Percentiles rank a stretch among this genome's conserved stretches.
Conservation (phyloP, 768 basidiomycete species). For the Phaeotremella fagi region DNA sequence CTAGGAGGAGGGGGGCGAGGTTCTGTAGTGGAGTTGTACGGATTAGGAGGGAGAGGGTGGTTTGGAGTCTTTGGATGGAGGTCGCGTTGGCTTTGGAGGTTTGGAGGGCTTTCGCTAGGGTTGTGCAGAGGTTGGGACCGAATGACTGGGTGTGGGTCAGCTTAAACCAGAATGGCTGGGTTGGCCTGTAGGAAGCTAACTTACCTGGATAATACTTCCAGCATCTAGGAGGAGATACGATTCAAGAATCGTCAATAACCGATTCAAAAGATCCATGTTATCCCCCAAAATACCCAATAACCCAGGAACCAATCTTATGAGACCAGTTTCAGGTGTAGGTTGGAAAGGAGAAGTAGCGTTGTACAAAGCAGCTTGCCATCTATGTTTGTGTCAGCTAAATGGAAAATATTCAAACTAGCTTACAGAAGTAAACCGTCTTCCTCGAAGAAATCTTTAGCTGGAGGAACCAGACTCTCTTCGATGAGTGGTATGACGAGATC, state of each 20-base stretch:
- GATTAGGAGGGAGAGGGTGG: slow-evolving; percentile 31
- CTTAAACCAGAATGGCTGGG: background rate
- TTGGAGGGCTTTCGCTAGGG: slow-evolving; percentile 20
- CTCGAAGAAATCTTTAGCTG: slow-evolving; percentile 47
- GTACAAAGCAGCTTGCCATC: slow-evolving; percentile 43
- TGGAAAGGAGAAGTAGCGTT: slow-evolving; percentile 38
- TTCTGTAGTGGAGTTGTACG: slow-evolving; percentile 20
- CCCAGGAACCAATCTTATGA: slow-evolving; percentile 39
- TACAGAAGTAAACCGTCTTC: slow-evolving; percentile 44
- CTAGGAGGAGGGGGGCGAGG: slow-evolving; percentile 32
- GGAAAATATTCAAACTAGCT: slow-evolving; percentile 3
- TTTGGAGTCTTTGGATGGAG: slow-evolving; percentile 23
- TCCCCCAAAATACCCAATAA: slow-evolving; percentile 33
- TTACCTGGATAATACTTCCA: slow-evolving; percentile 27
- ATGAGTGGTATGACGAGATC: slow-evolving; percentile 46
- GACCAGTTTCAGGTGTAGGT: slow-evolving; percentile 28
- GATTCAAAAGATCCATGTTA: slow-evolving; percentile 37
- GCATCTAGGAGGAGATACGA: slow-evolving; percentile 46
- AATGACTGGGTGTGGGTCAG: slow-evolving; percentile 16
- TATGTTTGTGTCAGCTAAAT: background rate
- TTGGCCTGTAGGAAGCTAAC: background rate
- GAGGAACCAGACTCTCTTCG: slow-evolving; percentile 43
- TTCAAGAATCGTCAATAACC: slow-evolving; percentile 34
- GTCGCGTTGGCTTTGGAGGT: slow-evolving; percentile 29
- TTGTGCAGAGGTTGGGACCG: slow-evolving; percentile 25